Conservation (phyloP, 495 filamentous ascomycete genomes). For the Hypoxylon intermedium region DNA sequence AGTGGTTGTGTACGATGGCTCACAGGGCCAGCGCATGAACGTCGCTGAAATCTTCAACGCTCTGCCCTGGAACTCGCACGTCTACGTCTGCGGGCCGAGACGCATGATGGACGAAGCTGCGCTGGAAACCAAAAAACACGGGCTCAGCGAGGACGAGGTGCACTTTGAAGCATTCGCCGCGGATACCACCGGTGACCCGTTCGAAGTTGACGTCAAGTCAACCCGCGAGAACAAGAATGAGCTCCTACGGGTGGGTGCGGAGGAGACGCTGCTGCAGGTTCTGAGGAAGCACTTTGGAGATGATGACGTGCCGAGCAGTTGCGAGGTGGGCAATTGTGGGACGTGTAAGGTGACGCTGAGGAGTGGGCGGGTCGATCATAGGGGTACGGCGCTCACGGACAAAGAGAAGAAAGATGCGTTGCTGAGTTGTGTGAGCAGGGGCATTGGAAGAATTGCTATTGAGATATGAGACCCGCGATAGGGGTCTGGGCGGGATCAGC, state of each 20-base stretch:
- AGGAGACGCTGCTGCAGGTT: slow-evolving; percentile 55
- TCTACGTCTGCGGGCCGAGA: slow-evolving; percentile 63
- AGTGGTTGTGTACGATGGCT: slow-evolving; percentile 52
- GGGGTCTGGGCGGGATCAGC: no score
- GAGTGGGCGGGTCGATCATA: slow-evolving; percentile 60
- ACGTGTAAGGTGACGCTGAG: slow-evolving; percentile 61
- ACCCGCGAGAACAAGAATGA: slow-evolving; percentile 31
- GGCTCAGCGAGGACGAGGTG: slow-evolving; percentile 53
- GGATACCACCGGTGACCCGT: slow-evolving; percentile 60
- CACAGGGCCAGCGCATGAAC: slow-evolving; percentile 56
- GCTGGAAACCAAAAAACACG: slow-evolving; percentile 43
- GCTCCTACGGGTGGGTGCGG: slow-evolving; percentile 46
- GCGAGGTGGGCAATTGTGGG: slow-evolving; percentile 66
- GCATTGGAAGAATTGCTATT: slow-evolving; percentile 53
- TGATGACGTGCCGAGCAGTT: slow-evolving; percentile 55
- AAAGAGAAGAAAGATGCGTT: slow-evolving; percentile 53
- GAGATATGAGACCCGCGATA: slow-evolving; percentile 53
- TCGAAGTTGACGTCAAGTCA: slow-evolving; percentile 55
- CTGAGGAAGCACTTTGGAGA: slow-evolving; percentile 49
- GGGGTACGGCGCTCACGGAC: slow-evolving; percentile 56
- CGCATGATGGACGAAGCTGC: slow-evolving; percentile 58
- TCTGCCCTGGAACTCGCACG: slow-evolving; percentile 54
- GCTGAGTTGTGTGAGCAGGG: slow-evolving; percentile 58
- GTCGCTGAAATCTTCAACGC: slow-evolving; percentile 47
- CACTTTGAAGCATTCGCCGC: slow-evolving; percentile 65